These are phyloP conservation scores for Marvania coccoides DNA, from an alignment of 139 green algal species.

Conservation along the genomic window DNA sequence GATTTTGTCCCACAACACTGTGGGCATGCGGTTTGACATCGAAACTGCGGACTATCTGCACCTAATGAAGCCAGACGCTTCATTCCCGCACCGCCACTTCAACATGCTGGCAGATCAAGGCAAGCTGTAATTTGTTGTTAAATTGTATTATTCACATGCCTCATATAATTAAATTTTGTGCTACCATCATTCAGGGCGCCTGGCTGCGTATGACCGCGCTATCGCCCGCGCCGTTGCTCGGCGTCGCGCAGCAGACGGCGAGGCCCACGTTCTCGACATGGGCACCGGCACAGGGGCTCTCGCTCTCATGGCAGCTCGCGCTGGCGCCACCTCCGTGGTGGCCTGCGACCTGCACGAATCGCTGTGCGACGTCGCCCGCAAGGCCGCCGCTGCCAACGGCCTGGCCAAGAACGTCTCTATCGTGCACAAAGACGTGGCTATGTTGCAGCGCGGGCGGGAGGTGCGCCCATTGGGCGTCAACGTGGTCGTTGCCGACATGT, in stretches of 20 bases:
- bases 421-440: constrained; percentile 30
- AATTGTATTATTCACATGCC: not conserved
- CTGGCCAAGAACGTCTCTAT: constrained; percentile 33
- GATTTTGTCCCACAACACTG: constrained; percentile 60
- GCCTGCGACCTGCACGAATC: constrained; percentile 45
- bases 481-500: constrained; percentile 58
- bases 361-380: constrained; percentile 23
- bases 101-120: constrained; percentile 35
- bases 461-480: constrained; percentile 52
- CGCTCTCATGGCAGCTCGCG: constrained; percentile 44
- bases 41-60: constrained; percentile 54
- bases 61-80: constrained; percentile 43
- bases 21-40: constrained; percentile 55
- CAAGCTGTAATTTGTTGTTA: constrained; percentile 1
- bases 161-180: not conserved
- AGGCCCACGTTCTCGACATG: constrained; percentile 69
- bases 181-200: not conserved
- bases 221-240: constrained; percentile 34
- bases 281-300: constrained; percentile 76
- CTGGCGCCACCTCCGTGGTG: constrained; percentile 48
- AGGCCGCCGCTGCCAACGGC: constrained; percentile 37
- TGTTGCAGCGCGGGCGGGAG: constrained; percentile 40
- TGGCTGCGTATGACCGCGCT: constrained; percentile 34
- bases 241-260: constrained; percentile 10
- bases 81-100: constrained; percentile 59